Conservation (phyloP, 2,329 filamentous ascomycete species). For the Botrytis deweyae region DNA sequence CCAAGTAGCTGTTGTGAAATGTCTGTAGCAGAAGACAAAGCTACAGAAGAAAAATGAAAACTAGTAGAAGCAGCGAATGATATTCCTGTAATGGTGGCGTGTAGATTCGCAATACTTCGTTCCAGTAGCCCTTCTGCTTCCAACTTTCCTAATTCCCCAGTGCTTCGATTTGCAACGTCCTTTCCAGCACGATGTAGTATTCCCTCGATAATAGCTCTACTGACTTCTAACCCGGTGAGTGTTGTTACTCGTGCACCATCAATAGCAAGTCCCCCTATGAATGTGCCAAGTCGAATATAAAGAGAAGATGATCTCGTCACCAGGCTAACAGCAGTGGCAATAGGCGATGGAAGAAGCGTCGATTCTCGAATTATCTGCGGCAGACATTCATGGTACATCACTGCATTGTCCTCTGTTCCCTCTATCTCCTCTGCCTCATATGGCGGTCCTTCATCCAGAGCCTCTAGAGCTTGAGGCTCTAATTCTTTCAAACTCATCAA, state of each 20-base stretch:
- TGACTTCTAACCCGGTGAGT: slow-evolving; percentile 42
- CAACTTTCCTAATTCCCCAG: slow-evolving; percentile 46
- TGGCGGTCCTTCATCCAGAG: neutral
- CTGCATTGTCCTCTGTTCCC: neutral
- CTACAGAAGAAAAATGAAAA: slow-evolving; percentile 57
- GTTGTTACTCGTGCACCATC: slow-evolving; percentile 42
- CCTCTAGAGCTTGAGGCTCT: neutral
- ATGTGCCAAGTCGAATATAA: slow-evolving; percentile 42
- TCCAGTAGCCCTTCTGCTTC: slow-evolving; percentile 59
- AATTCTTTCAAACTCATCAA: slow-evolving; percentile 2
- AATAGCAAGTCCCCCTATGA: slow-evolving; percentile 41
- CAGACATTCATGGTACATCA: neutral
- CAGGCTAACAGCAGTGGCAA: slow-evolving; percentile 60
- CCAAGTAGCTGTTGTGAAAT: slow-evolving; percentile 58
- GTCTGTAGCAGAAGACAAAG: slow-evolving; percentile 54
- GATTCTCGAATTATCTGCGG: slow-evolving; percentile 28
- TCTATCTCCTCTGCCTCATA: neutral
- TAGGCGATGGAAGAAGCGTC: slow-evolving; percentile 56
- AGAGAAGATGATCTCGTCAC: slow-evolving; percentile 60
- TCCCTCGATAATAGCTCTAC: slow-evolving; percentile 41
- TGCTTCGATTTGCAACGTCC: slow-evolving; percentile 39
- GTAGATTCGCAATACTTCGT: slow-evolving; percentile 54
- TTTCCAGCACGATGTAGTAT: slow-evolving; percentile 41
- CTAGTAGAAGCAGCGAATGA: slow-evolving; percentile 62
- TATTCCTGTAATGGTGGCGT: slow-evolving; percentile 56